Conservation (phyloP, 768 basidiomycete genomes). For the Neoboletus brunneissimus region DNA sequence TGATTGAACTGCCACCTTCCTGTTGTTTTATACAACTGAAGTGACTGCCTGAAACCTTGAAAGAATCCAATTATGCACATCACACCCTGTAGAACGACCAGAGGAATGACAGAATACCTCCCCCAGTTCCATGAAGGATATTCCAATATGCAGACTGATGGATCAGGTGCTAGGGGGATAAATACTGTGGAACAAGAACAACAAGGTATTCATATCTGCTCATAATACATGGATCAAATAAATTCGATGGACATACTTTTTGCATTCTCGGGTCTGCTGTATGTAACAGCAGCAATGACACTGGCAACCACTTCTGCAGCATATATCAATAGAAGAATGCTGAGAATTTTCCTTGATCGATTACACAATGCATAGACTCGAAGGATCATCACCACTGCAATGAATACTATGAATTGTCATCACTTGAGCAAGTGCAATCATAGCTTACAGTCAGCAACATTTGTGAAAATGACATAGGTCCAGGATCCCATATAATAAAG, state of each 20-base stretch:
- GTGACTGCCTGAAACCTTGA: background rate
- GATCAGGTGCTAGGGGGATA: background rate
- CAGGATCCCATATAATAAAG: background rate
- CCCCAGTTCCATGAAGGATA: slow-evolving; percentile 3
- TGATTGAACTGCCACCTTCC: slow-evolving; percentile 5
- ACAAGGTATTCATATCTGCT: background rate
- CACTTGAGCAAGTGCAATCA: background rate
- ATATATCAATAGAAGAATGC: background rate
- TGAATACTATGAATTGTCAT: background rate
- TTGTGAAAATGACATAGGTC: background rate
- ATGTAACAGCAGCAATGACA: background rate
- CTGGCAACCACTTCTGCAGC: background rate
- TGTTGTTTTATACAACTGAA: background rate
- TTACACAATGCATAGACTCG: slow-evolving; percentile 8
- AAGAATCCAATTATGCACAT: slow-evolving; percentile 3
- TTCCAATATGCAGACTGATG: background rate
- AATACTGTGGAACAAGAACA: background rate
- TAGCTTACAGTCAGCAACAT: slow-evolving; percentile 1
- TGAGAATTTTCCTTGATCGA: background rate
- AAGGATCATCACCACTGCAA: slow-evolving; percentile 8
- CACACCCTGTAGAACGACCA: background rate
- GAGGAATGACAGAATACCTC: background rate
- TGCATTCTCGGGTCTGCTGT: background rate
- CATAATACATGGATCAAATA: background rate
- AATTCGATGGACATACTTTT: background rate